Evolutionary conservation across 2,329 filamentous ascomycete species (phyloP), one percentile per base, ranked within the genome.

Genomic region (Amylocarpus encephaloides): DNA sequence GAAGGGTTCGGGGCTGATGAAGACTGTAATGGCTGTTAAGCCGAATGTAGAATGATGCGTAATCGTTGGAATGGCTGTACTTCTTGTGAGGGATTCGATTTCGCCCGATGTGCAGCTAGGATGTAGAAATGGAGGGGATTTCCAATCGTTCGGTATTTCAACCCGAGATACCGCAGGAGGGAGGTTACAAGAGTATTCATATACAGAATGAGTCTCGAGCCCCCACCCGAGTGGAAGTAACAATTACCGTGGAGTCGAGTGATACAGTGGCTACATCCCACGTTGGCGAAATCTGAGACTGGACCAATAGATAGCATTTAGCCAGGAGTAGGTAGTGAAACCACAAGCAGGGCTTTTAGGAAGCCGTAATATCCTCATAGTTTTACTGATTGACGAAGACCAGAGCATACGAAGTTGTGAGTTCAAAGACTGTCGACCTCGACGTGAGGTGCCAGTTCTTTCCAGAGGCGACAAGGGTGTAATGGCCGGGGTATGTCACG

Each of bases 371-470:
- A 39, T 53, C 43, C 39, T 49, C 54, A 56, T 59, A 44, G 48
- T 56, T 39, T 56, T 44, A 48, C 39, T 48, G 43, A 46, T 51
- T 34, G 43, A 32, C 43, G 43, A 46, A 41, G 26, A 33, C 22
- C 22, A 38, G 48, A 46, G 39, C 49, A 52, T 43, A 50, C 39
- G 48, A 26, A 56, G 15, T 41, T 35, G 18, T 47, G 42, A 56
- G 43, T 40, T 38, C 40, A 50, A 47, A 43, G 43, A 48, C 50
- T 51, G 22, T 46, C 43, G 19, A 54, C 19, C 19, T 51, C 47
- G 43, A 50, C 35, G 42, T 16, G 51, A 55, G 53, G 61, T 63
- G 61, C 54, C 59, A 62, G 54, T 60, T 57, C 55, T 58, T 59
- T 35, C 46, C 46, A 56, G 54, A 56, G 34, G 4, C 36, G 57